Evolutionary conservation across 176 grass and related monocot genomes (phyloP), one percentile per base, ranked within the genome.

Genomic region (Aegilops umbellulata): DNA sequence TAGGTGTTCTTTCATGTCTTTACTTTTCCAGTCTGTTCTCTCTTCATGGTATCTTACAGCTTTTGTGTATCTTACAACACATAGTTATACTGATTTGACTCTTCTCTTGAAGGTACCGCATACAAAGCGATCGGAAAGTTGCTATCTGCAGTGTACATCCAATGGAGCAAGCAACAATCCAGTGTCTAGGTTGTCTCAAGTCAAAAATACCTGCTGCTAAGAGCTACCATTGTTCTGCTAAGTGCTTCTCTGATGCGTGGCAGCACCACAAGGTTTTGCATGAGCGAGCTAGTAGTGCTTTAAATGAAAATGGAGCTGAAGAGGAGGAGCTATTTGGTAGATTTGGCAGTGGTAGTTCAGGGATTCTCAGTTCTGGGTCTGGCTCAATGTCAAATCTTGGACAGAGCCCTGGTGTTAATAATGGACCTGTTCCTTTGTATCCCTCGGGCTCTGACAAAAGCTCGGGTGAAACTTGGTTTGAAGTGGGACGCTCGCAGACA

Each of bases 171-270:
- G 97, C 97, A 80, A 97, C 92, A 62, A 88, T 99, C 69, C 97
- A 99, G 85, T 99, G 97, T 77, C 76, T 99, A 17, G 92, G 92
- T 44, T 99, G 97, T 86, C 15, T 99, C 20, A 99, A 99, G 87
- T 95, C 92, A 88, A 99, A 99, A 90, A 88, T 99, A 82, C 97
- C 97, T 81, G 77, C 90, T 86, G 85, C 89, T 39, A 99, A 96
- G 89, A 99, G 97, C 77, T 99, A 94, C 38, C 97, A 99, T 69
- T 99, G 97, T 85, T 91, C 92, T 24, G 69, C 97, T 68, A 99
- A 89, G 84, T 99, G 97, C 63, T 99, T 99, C 77, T 85, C 90
- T 78, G 97, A 97, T 88, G 94, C 94, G 39, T 99, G 97, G 97
- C 94, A 93, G 85, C 94, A 94, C 72, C 97, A 99, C 83, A 90